Percentiles rank a stretch among this genome's conserved stretches.
Conservation (phyloP, 2,329 filamentous ascomycete genomes). For the Gremmenia infestans region DNA sequence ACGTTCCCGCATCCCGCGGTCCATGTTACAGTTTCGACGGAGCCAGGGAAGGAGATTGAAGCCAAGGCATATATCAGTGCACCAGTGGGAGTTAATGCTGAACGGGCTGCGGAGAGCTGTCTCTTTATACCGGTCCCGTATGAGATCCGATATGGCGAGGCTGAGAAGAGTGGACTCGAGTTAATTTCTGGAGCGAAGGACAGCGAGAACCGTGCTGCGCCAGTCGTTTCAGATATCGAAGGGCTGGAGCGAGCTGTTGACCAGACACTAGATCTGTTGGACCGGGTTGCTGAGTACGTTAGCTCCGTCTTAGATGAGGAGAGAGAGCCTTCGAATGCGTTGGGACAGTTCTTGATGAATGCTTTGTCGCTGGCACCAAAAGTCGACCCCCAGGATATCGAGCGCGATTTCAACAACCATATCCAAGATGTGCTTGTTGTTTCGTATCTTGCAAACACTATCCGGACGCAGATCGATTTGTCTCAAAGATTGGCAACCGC, state of each 20-base stretch:
- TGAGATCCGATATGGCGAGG: slow-evolving; percentile 83
- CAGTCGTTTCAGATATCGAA: slow-evolving; percentile 83
- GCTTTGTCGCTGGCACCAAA: slow-evolving; percentile 90
- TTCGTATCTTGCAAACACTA: slow-evolving; percentile 96
- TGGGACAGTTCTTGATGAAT: slow-evolving; percentile 94
- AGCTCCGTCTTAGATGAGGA: slow-evolving; percentile 93
- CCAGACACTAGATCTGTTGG: slow-evolving; percentile 82
- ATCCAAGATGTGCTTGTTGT: slow-evolving; percentile 98
- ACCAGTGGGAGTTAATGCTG: slow-evolving; percentile 88
- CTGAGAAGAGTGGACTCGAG: slow-evolving; percentile 73
- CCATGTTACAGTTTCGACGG: slow-evolving; percentile 89
- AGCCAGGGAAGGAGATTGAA: slow-evolving; percentile 82
- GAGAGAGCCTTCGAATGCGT: slow-evolving; percentile 78
- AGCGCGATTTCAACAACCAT: slow-evolving; percentile 99
- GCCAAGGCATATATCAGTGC: slow-evolving; percentile 92
- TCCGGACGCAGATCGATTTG: slow-evolving; percentile 97
- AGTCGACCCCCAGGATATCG: slow-evolving; percentile 84
- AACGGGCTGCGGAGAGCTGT: slow-evolving; percentile 92
- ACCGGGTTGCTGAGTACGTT: slow-evolving; percentile 88
- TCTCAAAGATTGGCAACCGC: slow-evolving; percentile 91
- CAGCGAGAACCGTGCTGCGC: slow-evolving; percentile 65
- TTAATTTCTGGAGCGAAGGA: slow-evolving; percentile 79
- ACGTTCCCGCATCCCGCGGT: slow-evolving; percentile 97
- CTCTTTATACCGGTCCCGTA: slow-evolving; percentile 97
- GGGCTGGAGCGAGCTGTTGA: slow-evolving; percentile 79